A percentile compares a stretch with the other conserved stretches of the same genome.
phyloP scores from a whole-genome alignment of 768 basidiomycete genomes.

The Amanita fuliginea region DNA sequence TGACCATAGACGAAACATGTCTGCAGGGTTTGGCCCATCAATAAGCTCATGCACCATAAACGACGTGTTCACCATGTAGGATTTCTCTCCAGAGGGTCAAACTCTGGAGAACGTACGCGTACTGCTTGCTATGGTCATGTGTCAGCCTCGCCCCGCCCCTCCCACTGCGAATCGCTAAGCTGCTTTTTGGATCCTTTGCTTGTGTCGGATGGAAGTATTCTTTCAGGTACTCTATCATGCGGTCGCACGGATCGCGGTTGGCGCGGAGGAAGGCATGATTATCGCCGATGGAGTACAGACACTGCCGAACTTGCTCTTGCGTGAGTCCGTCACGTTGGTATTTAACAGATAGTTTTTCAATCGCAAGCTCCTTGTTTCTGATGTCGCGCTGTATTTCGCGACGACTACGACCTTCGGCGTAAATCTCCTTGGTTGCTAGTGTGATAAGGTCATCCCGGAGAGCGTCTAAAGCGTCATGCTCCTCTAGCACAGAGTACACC shows the following conservation, averaged over 20 bases:
- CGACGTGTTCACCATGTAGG: slow-evolving; percentile 49
- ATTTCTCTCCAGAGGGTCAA: slow-evolving; percentile 83
- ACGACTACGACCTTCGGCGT: slow-evolving; percentile 57
- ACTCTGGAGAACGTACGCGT: slow-evolving; percentile 78
- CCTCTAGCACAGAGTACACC: slow-evolving; percentile 57
- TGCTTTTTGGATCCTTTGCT: slow-evolving; percentile 50
- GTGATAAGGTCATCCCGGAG: slow-evolving; percentile 70
- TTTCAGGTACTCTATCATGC: slow-evolving; percentile 70
- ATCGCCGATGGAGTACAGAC: slow-evolving; percentile 81
- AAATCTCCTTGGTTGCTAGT: slow-evolving; percentile 74
- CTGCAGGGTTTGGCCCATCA: slow-evolving; percentile 21
- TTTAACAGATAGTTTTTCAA: slow-evolving; percentile 57
- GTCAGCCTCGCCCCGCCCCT: slow-evolving; percentile 71
- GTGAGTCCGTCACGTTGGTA: slow-evolving; percentile 49
- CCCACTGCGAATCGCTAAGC: slow-evolving; percentile 73
- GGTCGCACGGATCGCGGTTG: slow-evolving; percentile 83
- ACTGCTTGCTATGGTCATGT: slow-evolving; percentile 80
- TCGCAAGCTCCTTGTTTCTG: slow-evolving; percentile 74
- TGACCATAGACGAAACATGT: slow-evolving; percentile 85
- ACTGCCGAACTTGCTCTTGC: slow-evolving; percentile 63
- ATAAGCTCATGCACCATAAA: background rate
- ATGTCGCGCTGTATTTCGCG: slow-evolving; percentile 81
- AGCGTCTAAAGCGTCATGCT: slow-evolving; percentile 50
- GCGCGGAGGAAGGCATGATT: slow-evolving; percentile 82
- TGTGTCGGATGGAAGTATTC: slow-evolving; percentile 68